These are phyloP conservation scores for Penicillium arizonense DNA, from an alignment of 495 filamentous ascomycete species.

Conservation along the genomic window DNA sequence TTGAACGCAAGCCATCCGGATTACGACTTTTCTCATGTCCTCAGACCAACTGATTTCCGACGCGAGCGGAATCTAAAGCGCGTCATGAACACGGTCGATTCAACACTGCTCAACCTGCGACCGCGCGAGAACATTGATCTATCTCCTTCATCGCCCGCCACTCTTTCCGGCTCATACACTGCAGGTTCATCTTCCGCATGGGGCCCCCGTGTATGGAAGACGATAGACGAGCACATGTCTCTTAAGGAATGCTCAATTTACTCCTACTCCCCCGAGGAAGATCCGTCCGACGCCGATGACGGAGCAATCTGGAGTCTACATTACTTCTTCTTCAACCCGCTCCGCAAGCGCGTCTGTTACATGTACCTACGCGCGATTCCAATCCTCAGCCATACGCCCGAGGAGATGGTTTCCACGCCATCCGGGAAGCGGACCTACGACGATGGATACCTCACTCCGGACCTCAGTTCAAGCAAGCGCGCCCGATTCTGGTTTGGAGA, in stretches of 20 bases:
- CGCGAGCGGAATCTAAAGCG: constrained; percentile 69
- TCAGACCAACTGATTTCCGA: constrained; percentile 84
- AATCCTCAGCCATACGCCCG: constrained; percentile 68
- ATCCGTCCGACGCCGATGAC: constrained; percentile 87
- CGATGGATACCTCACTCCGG: constrained; percentile 47
- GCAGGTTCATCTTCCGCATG: constrained; percentile 51
- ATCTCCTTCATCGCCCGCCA: constrained; percentile 45
- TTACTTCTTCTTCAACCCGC: constrained; percentile 97
- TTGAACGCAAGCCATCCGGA: constrained; percentile 97
- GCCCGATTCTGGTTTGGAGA: constrained; percentile 83
- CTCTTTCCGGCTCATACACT: constrained; percentile 44
- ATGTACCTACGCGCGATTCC: constrained; percentile 84
- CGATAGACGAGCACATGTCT: constrained; percentile 89
- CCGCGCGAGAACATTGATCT: constrained; percentile 53
- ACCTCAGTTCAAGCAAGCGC: constrained; percentile 66
- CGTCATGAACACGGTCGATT: constrained; percentile 83
- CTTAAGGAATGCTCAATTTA: constrained; percentile 83
- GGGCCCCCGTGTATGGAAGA: constrained; percentile 84
- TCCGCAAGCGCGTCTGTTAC: constrained; percentile 90
- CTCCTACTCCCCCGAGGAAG: constrained; percentile 77
- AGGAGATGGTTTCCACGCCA: constrained; percentile 37
- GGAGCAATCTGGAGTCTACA: constrained; percentile 91
- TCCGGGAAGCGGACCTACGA: constrained; percentile 49
- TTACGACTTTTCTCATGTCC: constrained; percentile 92
- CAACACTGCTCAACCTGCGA: constrained; percentile 78